Evolutionary conservation across 73 alveolate species (phyloP).

Genomic region (Paramecium biaurelia): DNA sequence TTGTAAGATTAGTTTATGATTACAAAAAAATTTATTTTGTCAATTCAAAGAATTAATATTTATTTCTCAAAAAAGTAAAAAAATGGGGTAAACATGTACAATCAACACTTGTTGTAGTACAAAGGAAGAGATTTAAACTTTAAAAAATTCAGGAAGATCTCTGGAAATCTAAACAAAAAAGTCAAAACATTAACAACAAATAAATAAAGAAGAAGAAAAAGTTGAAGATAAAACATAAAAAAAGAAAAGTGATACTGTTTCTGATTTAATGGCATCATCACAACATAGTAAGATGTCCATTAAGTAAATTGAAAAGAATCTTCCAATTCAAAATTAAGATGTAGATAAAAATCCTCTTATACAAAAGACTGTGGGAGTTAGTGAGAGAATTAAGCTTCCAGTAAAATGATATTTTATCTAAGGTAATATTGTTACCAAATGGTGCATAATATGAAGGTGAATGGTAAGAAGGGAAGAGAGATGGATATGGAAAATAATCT

Average conservation of each 20-base stretch:
- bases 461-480: constrained; percentile 66
- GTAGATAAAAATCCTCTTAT: not conserved
- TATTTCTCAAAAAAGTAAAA: not conserved
- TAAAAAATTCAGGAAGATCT: not conserved
- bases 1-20: not conserved
- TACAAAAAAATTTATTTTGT: not conserved
- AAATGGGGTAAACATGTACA: constrained; percentile 25
- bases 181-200: not conserved
- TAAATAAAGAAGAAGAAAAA: not conserved
- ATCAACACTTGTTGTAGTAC: not conserved
- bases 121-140: not conserved
- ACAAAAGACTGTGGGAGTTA: not conserved
- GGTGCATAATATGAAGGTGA: constrained; percentile 74
- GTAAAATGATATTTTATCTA: not conserved
- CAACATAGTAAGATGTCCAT: constrained; percentile 4
- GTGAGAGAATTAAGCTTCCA: constrained; percentile 7
- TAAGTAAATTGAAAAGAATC: constrained; percentile 8
- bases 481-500: constrained; percentile 72
- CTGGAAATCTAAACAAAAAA: not conserved
- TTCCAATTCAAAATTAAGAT: not conserved
- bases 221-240: not conserved
- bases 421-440: constrained; percentile 54
- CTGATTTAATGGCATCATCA: constrained; percentile 30
- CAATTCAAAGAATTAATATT: not conserved
- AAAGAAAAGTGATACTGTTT: constrained; percentile 11